Conservation (phyloP, 177 flowering plant genomes). For the Vitis hybrid region DNA sequence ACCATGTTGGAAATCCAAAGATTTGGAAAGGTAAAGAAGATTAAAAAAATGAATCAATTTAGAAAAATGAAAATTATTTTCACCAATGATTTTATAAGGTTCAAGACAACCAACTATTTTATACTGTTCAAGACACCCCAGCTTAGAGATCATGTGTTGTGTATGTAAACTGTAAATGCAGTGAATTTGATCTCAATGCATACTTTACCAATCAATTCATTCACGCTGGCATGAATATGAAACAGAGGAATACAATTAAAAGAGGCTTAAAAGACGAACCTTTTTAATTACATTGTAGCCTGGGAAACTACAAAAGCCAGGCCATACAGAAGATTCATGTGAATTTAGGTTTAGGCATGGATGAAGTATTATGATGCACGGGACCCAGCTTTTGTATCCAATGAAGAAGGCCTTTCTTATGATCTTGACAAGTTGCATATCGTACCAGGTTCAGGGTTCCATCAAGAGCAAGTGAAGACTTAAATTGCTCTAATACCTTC, state of each 20-base stretch:
- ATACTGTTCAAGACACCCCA: neutral
- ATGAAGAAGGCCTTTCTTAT: conserved; percentile 69
- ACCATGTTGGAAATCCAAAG: neutral
- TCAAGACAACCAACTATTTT: too few relatives aligned
- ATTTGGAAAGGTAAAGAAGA: neutral
- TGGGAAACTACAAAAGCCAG: conserved; percentile 27
- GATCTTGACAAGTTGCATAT: conserved; percentile 54
- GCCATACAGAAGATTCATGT: conserved; percentile 26
- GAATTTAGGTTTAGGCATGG: conserved; percentile 52
- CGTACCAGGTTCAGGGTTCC: conserved; percentile 56
- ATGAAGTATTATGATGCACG: conserved; percentile 22
- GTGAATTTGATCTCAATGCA: neutral
- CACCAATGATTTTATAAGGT: neutral
- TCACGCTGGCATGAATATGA: conserved; percentile 13
- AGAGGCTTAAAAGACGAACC: conserved; percentile 18
- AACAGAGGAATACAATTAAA: conserved; percentile 9
- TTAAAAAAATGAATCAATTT: neutral
- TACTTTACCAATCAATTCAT: conserved; percentile 12
- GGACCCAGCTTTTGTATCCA: conserved; percentile 79
- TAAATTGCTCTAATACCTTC: conserved; percentile 74
- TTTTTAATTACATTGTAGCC: conserved; percentile 34
- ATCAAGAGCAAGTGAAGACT: conserved; percentile 50
- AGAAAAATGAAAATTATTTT: neutral
- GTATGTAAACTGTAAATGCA: conserved; percentile 1
- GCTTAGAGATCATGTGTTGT: neutral